Conservation (phyloP, 768 basidiomycete species). For the Amanita molliuscula region DNA sequence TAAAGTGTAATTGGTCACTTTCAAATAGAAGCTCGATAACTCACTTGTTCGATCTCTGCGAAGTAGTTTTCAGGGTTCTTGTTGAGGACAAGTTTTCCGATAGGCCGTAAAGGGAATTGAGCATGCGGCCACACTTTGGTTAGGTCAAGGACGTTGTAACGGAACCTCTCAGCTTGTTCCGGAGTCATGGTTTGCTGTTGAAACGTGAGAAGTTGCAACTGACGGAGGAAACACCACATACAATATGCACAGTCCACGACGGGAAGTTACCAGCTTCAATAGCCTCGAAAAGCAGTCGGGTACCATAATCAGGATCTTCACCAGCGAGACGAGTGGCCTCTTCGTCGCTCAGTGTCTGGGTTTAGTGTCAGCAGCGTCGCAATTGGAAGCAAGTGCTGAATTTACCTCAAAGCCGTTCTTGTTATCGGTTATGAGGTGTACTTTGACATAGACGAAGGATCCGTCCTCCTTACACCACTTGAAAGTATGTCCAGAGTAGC, state of each 20-base stretch:
- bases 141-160: conserved; percentile 84
- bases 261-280: conserved; percentile 80
- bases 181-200: conserved; percentile 84
- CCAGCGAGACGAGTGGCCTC: conserved; percentile 59
- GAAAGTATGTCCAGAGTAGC: conserved; percentile 89
- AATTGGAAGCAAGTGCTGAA: background rate
- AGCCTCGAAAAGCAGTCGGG: conserved; percentile 64
- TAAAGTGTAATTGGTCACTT: background rate
- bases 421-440: conserved; percentile 68
- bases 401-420: conserved; percentile 78
- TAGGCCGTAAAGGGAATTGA: conserved; percentile 78
- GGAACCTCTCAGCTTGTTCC: conserved; percentile 83
- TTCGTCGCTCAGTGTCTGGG: conserved; percentile 59
- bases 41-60: conserved; percentile 87
- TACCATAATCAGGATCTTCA: conserved; percentile 80
- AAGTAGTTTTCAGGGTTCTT: conserved; percentile 84
- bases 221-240: conserved; percentile 23
- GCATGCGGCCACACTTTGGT: conserved; percentile 90
- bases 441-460: conserved; percentile 77
- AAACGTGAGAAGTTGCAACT: background rate
- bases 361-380: conserved; percentile 2
- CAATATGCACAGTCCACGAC: conserved; percentile 81
- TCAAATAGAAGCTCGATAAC: conserved; percentile 15
- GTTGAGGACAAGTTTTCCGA: conserved; percentile 80
- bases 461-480: conserved; percentile 83